Base-by-base conservation (phyloP, 2,329 filamentous ascomycete genomes). In the Amauroascus verrucosus region DNA sequence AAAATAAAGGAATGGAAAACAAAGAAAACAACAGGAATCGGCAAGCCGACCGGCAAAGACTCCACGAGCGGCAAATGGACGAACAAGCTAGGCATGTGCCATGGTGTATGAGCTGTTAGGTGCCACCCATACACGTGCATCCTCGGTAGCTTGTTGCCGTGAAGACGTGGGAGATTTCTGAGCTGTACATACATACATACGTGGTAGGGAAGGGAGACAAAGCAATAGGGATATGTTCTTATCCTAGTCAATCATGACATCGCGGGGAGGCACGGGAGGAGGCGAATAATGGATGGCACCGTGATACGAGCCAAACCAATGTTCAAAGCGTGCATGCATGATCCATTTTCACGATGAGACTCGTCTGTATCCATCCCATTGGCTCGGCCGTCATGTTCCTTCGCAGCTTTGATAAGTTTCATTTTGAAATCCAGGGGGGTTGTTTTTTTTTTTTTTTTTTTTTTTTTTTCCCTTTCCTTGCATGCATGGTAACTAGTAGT, bases 201-300 rank as follows among this genome's bases (percentile, higher is more conserved):
- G n/a, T n/a, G n/a, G n/a, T n/a, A n/a, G n/a, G 37, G 38, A 14
- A 43, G 37, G 37, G 37, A 13, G 18, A n/a, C 16, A 32, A n/a
- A 16, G 14, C 2, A 14, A 38, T n/a, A 28, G 37, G 35, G 48
- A 22, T 22, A 32, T 20, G 24, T 2, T 22, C 45, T 26, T 26
- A 46, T 46, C 44, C 44, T 50, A n/a, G 35, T 35, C 37, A 41
- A 33, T 24, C 20, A 50, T 43, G 48, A 43, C 37, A 14, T 41
- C 8, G 14, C 14, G 9, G 37, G 26, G 37, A 6, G 33, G 22
- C 20, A 14, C n/a, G 11, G 26, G 16, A 6, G 32, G 45, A 14
- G 18, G 48, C 6, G 11, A 16, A 14, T 37, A 13, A 38, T 38
- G 14, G 33, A 38, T 48, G 48, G n/a, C 47, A 49, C 33, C 47